Evolutionary conservation across 768 basidiomycete species (phyloP), one percentile per base, ranked within the genome.

Genomic region (Hygrocybe punicea): DNA sequence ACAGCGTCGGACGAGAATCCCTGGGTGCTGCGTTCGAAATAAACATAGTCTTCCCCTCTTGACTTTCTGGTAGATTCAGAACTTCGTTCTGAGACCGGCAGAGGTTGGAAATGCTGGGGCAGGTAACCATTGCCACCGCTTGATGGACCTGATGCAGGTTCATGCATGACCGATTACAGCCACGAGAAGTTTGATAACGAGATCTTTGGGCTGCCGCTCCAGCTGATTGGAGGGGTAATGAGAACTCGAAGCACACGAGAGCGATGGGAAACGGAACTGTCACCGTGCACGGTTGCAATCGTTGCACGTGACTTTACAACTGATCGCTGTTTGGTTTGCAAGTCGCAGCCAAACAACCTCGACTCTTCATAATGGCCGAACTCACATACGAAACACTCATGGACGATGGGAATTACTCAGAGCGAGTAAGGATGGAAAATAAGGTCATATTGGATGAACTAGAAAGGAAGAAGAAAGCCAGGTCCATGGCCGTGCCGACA

Each of bases 381-480:
- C 79, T 90, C 59, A 89, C 88, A 0, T 80, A 84, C 58, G 90
- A 92, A 62, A 87, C 81, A 2, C 80, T 92, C 42, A 76, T 83
- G 61, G 89, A 91, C 72, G 90, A 91, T 79, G 87, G 85, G 8
- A 84, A 84, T 68, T 89, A 87, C 58, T 81, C 87, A 10, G 89
- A 92, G 61, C 76, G 89, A 40, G 90, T 89, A 56, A 79, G 84
- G 63, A 69, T 85, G 51, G 90, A 91, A 71, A 92, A 93, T 76
- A 86, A 89, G 66, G 87, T 88, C 61, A 84, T 98, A 53, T 79
- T 98, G 47, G 91, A 93, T 67, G 94, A 97, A 72, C 84, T 99
- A n/a, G 97, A 99, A 69, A 83, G 95, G 62, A 97, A 96, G 81
- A 97, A 97, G 79, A 89, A 93, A 65, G 89, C 95, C 11, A 82